Percentiles rank a stretch among this genome's conserved stretches.
Evolutionary conservation across 257 asterid species (phyloP).

Genomic region (Apocynum venetum): DNA sequence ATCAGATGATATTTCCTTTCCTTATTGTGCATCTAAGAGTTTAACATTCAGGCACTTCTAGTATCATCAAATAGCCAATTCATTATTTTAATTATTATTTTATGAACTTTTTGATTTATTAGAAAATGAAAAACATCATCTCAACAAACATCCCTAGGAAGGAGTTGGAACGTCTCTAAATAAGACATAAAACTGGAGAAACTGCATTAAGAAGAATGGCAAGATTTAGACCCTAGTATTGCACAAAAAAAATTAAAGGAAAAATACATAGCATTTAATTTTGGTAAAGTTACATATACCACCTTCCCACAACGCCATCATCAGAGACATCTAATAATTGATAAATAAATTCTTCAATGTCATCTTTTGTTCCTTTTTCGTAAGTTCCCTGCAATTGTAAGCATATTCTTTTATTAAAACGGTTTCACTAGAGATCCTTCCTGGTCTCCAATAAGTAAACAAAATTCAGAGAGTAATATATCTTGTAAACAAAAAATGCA

Average conservation of each 20-base stretch:
- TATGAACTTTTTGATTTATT: neutral
- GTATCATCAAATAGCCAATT: neutral
- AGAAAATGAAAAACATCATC: neutral
- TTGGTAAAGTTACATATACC: constrained; percentile 13
- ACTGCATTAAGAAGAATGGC: neutral
- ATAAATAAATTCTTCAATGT: constrained; percentile 85
- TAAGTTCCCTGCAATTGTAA: constrained; percentile 61
- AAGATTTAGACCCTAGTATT: neutral
- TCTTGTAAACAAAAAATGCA: neutral
- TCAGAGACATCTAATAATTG: constrained; percentile 63
- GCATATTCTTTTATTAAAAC: constrained; percentile 6
- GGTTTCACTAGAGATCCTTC: neutral
- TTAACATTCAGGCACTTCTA: neutral
- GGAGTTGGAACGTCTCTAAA: neutral
- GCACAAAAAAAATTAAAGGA: neutral
- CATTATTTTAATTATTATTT: neutral
- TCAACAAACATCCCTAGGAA: neutral
- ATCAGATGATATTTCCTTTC: neutral
- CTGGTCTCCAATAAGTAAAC: neutral
- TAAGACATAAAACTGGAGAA: neutral
- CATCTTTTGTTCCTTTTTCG: constrained; percentile 86
- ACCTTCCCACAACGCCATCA: constrained; percentile 75
- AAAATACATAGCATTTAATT: neutral
- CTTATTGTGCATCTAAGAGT: neutral
- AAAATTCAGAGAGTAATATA: neutral